Evolutionary conservation across 805 yeast species (phyloP).

Genomic region (Nakazawaea wickerhamii): DNA sequence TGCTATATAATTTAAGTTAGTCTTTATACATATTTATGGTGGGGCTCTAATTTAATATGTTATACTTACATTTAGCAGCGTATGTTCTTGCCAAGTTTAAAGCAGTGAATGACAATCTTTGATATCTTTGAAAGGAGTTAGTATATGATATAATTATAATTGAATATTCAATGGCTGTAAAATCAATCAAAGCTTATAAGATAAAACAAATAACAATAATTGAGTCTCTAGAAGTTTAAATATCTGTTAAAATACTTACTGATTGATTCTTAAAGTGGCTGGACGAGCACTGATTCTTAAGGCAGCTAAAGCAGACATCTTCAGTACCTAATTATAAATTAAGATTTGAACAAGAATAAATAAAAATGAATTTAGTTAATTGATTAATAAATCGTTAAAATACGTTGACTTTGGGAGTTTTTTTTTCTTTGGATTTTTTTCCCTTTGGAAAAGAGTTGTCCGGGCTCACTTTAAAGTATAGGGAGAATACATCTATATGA

Average conservation of each 20-base stretch:
- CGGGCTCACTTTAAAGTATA: constrained; percentile 1
- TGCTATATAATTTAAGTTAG: constrained; percentile 16
- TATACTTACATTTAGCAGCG: constrained; percentile 17
- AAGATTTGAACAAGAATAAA: not conserved
- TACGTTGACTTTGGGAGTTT: too few species aligned
- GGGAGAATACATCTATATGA: not conserved
- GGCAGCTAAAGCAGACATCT: constrained; percentile 29
- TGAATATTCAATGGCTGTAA: too few species aligned
- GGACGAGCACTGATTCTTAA: constrained; percentile 27
- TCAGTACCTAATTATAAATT: not conserved
- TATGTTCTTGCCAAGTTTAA: constrained; percentile 19
- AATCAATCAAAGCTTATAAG: too few species aligned
- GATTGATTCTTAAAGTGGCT: constrained; percentile 11
- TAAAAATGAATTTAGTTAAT: not conserved
- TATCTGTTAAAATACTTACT: constrained; percentile 13
- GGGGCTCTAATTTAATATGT: constrained; percentile 1
- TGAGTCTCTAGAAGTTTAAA: too few species aligned
- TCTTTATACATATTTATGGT: too few species aligned
- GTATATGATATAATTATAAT: too few species aligned
- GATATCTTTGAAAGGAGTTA: constrained; percentile 6
- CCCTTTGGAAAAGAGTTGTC: constrained; percentile 15
- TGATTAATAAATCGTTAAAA: too few species aligned
- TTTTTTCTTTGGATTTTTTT: not conserved
- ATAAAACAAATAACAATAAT: too few species aligned
- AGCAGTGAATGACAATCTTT: constrained; percentile 15